These are phyloP conservation scores for Plasmodium reichenowi DNA, from an alignment of 169 alveolate species.

Conservation along the genomic window DNA sequence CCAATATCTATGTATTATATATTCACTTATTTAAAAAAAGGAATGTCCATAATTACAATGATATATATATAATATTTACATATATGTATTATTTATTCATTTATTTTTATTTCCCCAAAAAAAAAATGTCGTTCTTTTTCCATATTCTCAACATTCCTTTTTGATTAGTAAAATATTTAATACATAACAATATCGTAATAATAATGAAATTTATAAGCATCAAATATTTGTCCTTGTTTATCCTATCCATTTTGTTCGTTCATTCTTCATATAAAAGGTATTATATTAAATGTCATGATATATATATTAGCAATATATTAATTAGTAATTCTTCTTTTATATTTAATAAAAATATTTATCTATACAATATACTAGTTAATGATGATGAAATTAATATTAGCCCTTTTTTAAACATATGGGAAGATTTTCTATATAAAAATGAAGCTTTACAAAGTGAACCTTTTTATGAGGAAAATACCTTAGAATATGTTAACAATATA, in stretches of 20 bases:
- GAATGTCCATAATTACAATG: too few species aligned
- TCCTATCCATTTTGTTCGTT: background rate
- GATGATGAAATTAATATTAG: slow-evolving; percentile 27
- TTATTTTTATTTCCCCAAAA: too few species aligned
- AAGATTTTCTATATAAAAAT: slow-evolving; percentile 36
- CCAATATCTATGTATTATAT: too few species aligned
- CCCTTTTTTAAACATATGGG: slow-evolving; percentile 46
- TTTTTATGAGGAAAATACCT: slow-evolving; percentile 24
- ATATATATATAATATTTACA: too few species aligned
- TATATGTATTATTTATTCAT: too few species aligned
- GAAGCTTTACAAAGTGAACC: slow-evolving; percentile 22
- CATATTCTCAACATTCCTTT: too few species aligned
- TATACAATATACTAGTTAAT: slow-evolving; percentile 22
- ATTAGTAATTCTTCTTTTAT: slow-evolving; percentile 16
- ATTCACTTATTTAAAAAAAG: too few species aligned
- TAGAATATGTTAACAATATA: slow-evolving; percentile 12
- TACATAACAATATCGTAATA: too few species aligned
- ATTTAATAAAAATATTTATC: slow-evolving; percentile 18
- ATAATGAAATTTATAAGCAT: too few species aligned
- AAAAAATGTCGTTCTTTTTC: too few species aligned
- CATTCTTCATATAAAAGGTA: slow-evolving; percentile 11
- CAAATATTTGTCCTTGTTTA: too few species aligned
- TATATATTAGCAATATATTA: slow-evolving; percentile 38
- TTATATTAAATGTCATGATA: background rate
- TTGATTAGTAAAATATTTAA: too few species aligned